Evolutionary conservation across 371 early-diverging fungal genomes (phyloP).

Genomic region (Haplosporangium sp.): DNA sequence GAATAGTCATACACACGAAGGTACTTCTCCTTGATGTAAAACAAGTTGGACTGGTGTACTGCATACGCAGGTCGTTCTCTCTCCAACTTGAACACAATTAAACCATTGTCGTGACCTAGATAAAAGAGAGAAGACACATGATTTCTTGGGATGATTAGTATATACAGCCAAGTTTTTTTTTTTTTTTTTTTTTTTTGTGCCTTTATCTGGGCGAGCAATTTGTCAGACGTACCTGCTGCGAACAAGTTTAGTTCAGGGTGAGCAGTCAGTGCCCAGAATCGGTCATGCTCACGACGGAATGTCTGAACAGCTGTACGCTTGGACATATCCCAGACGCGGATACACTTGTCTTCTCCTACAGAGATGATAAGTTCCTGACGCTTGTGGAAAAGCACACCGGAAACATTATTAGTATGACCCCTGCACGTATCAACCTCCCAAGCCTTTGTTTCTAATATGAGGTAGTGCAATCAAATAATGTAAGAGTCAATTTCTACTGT

Average conservation of each 20-base stretch:
- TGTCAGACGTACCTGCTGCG: conserved; percentile 82
- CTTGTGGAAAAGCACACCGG: conserved; percentile 93
- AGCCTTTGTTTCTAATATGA: conserved; percentile 83
- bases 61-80: conserved; percentile 94
- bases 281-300: conserved; percentile 95
- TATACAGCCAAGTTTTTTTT: too few relatives aligned
- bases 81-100: conserved; percentile 97
- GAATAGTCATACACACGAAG: conserved; percentile 85
- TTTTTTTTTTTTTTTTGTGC: too few relatives aligned
- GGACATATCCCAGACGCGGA: conserved; percentile 97
- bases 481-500: too few relatives aligned
- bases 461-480: too few relatives aligned
- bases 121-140: neutral
- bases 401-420: conserved; percentile 98
- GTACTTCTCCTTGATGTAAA: conserved; percentile 87
- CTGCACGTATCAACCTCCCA: conserved; percentile 99
- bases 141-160: too few relatives aligned
- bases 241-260: conserved; percentile 96
- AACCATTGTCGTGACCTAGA: conserved; percentile 95
- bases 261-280: conserved; percentile 97
- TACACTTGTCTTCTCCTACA: conserved; percentile 96
- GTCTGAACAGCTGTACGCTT: conserved; percentile 93
- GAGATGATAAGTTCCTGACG: conserved; percentile 93
- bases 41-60: conserved; percentile 82
- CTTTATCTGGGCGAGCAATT: too few relatives aligned